phyloP scores from a whole-genome alignment of 768 basidiomycete species.

The Cantharellus anzutake region DNA sequence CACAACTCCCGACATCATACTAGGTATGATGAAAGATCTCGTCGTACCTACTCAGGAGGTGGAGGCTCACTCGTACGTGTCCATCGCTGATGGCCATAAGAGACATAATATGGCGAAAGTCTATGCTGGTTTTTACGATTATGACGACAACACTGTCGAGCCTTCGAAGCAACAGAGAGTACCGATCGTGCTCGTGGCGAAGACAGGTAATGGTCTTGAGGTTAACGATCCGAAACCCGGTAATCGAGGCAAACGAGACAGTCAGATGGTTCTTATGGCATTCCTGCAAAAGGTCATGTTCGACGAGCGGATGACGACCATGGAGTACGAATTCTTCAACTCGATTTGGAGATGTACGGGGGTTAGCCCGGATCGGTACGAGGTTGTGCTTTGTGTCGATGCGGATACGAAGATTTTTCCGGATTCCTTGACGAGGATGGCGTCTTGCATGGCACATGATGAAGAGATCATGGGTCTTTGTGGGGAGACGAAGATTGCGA shows the following conservation, averaged over 20 bases:
- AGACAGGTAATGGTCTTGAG: constrained; percentile 86
- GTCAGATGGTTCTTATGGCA: constrained; percentile 91
- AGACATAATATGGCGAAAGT: constrained; percentile 99
- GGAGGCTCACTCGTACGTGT: constrained; percentile 88
- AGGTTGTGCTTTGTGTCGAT: constrained; percentile 88
- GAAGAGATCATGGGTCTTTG: constrained; percentile 98
- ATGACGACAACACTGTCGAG: constrained; percentile 81
- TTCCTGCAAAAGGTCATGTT: constrained; percentile 99
- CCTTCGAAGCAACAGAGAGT: constrained; percentile 89
- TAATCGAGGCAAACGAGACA: constrained; percentile 97
- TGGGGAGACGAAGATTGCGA: constrained; percentile 99
- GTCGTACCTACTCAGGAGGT: constrained; percentile 65
- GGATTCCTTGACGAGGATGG: constrained; percentile 91
- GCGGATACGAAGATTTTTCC: constrained; percentile 99
- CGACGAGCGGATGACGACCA: constrained; percentile 98
- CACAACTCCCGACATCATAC: constrained; percentile 84
- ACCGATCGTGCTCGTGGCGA: constrained; percentile 89
- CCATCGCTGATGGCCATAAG: constrained; percentile 99
- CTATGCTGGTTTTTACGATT: constrained; percentile 92
- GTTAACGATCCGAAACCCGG: constrained; percentile 82
- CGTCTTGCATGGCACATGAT: constrained; percentile 90
- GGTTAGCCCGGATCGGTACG: constrained; percentile 88
- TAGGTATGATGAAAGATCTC: constrained; percentile 96
- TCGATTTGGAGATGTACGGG: constrained; percentile 91
- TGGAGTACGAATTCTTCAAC: constrained; percentile 99